Conservation (phyloP, 169 alveolate species). For the Eimeria acervulina region DNA sequence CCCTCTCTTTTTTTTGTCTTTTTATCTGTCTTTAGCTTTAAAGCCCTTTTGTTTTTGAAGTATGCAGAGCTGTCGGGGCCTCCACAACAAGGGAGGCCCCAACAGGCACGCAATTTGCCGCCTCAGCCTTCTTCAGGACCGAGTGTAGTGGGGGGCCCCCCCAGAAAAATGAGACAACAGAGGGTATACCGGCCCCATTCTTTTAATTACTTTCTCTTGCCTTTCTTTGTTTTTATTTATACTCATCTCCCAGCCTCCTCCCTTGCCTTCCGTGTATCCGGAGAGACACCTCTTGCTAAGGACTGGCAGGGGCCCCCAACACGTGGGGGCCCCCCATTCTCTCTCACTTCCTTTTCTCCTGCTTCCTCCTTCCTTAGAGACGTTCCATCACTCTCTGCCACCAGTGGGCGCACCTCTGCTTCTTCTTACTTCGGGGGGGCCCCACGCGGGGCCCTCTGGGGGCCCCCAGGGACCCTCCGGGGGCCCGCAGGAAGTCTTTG, state of each 20-base stretch:
- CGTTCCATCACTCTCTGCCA: neutral
- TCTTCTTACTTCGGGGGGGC: neutral
- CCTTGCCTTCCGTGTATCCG: neutral
- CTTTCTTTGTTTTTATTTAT: neutral
- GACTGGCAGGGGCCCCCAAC: constrained; percentile 17
- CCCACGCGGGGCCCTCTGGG: constrained; percentile 7
- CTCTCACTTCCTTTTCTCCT: neutral
- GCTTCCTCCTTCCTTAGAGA: neutral
- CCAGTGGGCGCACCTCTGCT: neutral
- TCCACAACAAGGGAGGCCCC: neutral
- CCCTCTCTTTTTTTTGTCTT: neutral
- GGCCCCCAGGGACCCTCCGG: neutral
- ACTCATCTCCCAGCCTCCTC: neutral
- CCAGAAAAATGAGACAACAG: neutral
- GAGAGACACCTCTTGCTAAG: neutral
- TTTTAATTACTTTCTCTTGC: neutral
- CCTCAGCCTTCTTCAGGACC: neutral
- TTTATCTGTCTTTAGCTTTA: neutral
- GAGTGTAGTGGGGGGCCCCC: constrained; percentile 25
- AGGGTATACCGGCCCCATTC: neutral
- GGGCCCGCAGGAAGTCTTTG: neutral
- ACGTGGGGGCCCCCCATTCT: constrained; percentile 18
- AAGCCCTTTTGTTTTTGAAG: neutral
- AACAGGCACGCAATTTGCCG: neutral
- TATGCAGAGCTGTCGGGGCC: neutral